A percentile compares a stretch with the other conserved stretches of the same genome.
These are phyloP conservation scores for Globisporangium lucens DNA, from an alignment of 352 stramenopile genomes.

Conservation along the genomic window DNA sequence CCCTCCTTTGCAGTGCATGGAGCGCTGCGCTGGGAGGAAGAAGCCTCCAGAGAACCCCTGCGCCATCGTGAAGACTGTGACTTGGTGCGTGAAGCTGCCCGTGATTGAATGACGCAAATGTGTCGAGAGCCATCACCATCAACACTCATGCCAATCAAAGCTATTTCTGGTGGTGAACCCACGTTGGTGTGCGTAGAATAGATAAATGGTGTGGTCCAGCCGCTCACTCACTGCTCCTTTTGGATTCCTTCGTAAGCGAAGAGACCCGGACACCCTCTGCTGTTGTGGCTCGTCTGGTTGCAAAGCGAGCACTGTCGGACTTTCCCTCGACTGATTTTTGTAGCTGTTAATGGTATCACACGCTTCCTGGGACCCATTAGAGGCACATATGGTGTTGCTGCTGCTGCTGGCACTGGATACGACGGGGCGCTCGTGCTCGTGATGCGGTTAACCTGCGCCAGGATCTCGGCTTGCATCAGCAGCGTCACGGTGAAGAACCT, in stretches of 20 bases:
- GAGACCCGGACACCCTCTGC: neutral
- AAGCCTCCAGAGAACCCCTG: constrained; percentile 46
- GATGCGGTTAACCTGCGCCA: constrained; percentile 6
- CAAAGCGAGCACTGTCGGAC: constrained; percentile 5
- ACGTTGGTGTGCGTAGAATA: neutral
- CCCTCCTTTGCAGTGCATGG: constrained; percentile 46
- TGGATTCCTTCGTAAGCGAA: neutral
- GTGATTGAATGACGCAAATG: neutral
- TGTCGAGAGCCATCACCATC: neutral
- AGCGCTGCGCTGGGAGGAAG: constrained; percentile 55
- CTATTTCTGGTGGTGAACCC: neutral
- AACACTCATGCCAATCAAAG: constrained; percentile 4
- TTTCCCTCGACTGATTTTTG: constrained; percentile 4
- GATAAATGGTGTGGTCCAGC: neutral
- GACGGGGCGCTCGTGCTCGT: neutral
- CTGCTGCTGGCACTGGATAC: neutral
- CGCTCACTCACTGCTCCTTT: constrained; percentile 3
- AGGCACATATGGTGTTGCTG: neutral
- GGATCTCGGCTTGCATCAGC: constrained; percentile 7
- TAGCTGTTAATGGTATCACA: neutral
- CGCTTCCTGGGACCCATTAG: constrained; percentile 1
- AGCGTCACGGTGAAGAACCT: constrained; percentile 1
- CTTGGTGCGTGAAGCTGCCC: neutral
- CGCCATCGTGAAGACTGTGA: constrained; percentile 12
- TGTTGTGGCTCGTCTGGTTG: constrained; percentile 1